A percentile compares a stretch with the other conserved stretches of the same genome.
Evolutionary conservation across 176 grass and related monocot genomes (phyloP).

Genomic region (Pharus latifolius): DNA sequence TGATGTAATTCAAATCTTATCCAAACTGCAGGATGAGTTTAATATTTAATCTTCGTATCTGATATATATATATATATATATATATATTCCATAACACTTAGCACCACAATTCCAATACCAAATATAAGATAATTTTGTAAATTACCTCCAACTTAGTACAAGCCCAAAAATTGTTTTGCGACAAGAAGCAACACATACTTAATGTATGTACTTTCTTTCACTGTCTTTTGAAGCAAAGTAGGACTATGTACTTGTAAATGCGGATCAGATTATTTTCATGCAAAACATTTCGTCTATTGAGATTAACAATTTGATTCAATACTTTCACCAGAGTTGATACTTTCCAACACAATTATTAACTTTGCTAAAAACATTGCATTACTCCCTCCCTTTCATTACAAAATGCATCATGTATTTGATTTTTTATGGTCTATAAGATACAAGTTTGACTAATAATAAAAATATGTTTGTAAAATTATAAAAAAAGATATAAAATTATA

Average conservation of each 20-base stretch:
- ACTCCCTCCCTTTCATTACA: not conserved
- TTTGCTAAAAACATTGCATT: not conserved
- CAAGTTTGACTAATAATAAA: not conserved
- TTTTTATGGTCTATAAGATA: not conserved
- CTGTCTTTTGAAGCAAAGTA: not conserved
- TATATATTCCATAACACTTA: too few relatives aligned
- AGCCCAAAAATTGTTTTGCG: too few relatives aligned
- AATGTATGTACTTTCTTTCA: not conserved
- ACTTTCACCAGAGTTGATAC: not conserved
- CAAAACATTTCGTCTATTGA: not conserved
- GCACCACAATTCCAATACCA: too few relatives aligned
- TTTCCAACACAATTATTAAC: not conserved
- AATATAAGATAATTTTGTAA: too few relatives aligned
- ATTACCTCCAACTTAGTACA: not conserved
- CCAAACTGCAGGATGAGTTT: too few relatives aligned
- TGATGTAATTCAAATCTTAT: too few relatives aligned
- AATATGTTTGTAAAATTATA: too few relatives aligned
- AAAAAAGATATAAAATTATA: too few relatives aligned
- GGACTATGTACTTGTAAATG: not conserved
- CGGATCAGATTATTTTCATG: constrained; percentile 5
- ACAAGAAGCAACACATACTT: not conserved
- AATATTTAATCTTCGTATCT: too few relatives aligned
- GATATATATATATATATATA: too few relatives aligned
- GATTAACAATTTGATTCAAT: not conserved
- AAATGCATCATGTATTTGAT: too few relatives aligned